Evolutionary conservation across 2,329 filamentous ascomycete species (phyloP).

Genomic region (Stagonosporopsis tanaceti): DNA sequence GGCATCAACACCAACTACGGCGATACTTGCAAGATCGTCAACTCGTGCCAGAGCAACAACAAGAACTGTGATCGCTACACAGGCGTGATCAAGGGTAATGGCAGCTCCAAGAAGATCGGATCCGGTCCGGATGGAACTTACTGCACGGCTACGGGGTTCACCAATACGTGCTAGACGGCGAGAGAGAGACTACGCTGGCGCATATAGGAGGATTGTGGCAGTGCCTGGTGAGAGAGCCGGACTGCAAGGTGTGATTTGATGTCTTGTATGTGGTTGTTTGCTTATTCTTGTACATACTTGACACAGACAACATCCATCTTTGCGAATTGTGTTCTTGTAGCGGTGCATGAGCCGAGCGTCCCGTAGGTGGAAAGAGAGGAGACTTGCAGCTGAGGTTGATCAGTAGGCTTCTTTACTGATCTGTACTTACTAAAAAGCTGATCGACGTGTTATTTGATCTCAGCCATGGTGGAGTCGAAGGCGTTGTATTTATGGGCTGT

Average conservation of each 20-base stretch:
- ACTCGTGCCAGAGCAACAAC: conserved; percentile 21
- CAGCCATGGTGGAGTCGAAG: too few species aligned
- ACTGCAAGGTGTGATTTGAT: not conserved
- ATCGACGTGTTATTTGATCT: too few species aligned
- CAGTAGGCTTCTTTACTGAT: too few species aligned
- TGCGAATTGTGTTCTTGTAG: too few species aligned
- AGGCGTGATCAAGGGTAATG: conserved; percentile 23
- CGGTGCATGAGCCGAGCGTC: too few species aligned
- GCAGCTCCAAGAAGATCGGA: conserved; percentile 20
- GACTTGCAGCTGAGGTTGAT: too few species aligned
- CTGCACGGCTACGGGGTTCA: conserved; percentile 17
- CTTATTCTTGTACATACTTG: not conserved
- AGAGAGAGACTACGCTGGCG: not conserved
- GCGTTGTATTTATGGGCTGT: too few species aligned
- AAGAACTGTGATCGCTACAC: conserved; percentile 25
- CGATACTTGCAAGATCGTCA: conserved; percentile 26
- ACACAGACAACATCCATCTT: not conserved
- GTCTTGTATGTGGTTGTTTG: not conserved
- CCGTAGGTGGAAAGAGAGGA: too few species aligned
- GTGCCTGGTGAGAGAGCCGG: not conserved
- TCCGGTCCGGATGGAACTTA: conserved; percentile 23
- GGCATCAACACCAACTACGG: conserved; percentile 57
- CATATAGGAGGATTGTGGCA: not conserved
- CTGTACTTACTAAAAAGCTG: too few species aligned
- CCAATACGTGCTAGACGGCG: conserved; percentile 10